Evolutionary conservation across 2,329 filamentous ascomycete species (phyloP).

Genomic region (Nigrospora sphaerica): DNA sequence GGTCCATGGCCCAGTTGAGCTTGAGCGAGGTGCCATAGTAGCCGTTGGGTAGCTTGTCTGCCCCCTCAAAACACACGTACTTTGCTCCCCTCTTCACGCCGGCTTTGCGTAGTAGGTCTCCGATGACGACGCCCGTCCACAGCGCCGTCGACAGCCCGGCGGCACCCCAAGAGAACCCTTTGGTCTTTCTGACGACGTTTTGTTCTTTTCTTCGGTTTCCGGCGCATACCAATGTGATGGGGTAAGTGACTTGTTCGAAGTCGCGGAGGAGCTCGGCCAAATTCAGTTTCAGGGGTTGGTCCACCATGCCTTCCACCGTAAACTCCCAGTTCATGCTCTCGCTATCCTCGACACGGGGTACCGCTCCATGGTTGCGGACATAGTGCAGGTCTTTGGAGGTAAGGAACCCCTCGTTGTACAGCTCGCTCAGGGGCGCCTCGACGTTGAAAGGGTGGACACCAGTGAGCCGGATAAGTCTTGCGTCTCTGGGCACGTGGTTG

Average conservation of each 20-base stretch:
- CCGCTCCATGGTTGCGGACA: slow-evolving; percentile 82
- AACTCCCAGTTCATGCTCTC: slow-evolving; percentile 76
- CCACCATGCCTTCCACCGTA: slow-evolving; percentile 75
- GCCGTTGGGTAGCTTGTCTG: slow-evolving; percentile 81
- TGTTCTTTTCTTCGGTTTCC: slow-evolving; percentile 91
- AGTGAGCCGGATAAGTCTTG: slow-evolving; percentile 76
- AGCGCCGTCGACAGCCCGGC: slow-evolving; percentile 81
- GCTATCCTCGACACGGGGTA: slow-evolving; percentile 67
- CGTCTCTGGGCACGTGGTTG: slow-evolving; percentile 70
- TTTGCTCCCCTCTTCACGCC: slow-evolving; percentile 62
- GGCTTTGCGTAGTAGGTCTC: slow-evolving; percentile 62
- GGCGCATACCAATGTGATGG: slow-evolving; percentile 84
- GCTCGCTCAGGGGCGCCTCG: slow-evolving; percentile 70
- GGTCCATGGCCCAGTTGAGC: slow-evolving; percentile 81
- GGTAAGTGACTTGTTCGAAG: slow-evolving; percentile 77
- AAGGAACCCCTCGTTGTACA: slow-evolving; percentile 77
- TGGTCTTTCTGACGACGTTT: slow-evolving; percentile 82
- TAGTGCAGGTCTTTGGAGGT: slow-evolving; percentile 87
- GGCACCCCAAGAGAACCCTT: slow-evolving; percentile 90
- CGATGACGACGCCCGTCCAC: slow-evolving; percentile 76
- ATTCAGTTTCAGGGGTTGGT: slow-evolving; percentile 65
- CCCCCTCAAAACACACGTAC: slow-evolving; percentile 88
- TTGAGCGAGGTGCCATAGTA: slow-evolving; percentile 85
- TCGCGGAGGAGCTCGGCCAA: slow-evolving; percentile 65
- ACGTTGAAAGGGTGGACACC: slow-evolving; percentile 89